Base-by-base conservation (phyloP, 768 basidiomycete species). In the Pholiota microspora region DNA sequence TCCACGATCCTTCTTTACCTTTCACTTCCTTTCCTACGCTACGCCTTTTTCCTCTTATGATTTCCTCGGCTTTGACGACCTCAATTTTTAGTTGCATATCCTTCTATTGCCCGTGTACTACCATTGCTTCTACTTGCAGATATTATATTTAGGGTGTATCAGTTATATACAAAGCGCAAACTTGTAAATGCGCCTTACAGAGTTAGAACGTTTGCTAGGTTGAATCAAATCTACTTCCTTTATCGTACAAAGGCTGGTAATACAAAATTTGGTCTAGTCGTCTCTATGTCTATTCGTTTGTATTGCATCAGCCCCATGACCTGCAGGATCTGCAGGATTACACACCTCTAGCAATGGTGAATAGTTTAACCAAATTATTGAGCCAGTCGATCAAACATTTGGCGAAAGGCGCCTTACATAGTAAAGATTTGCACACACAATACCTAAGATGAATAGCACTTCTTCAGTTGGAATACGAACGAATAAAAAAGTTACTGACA, bases 381-480 rank as follows among this genome's bases (percentile, higher is more conserved):
- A 18, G 18, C 12, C 10, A 23, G 12, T 21, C n/a, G 5, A 23
- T 42, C 40, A 38, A 21, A 5, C 4, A 24, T 8, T 4, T 13
- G 12, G 10, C 9, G n/a, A 25, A 10, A 13, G n/a, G n/a, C 4
- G n/a, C 16, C 51, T 38, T 24, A 51, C 51, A 32, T 51, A 51
- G 23, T 51, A 51, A 5, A 51, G 25, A 32, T 51, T 51, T 23
- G 38, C 51, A 23, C 51, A 51, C n/a, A 51, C 38, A 13, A 51
- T 51, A 28, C 51, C 51, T 51, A 27, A 7, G 15, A 9, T 31
- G 15, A 10, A 15, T 42, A 18, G 34, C 34, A 12, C 23, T 31
- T 16, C 27, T 21, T 51, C 40, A 28, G 27, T 9, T 38, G 5
- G 23, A 13, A 13, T 13, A 13, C 40, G 27, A 15, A 2, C 21